Base-by-base conservation (phyloP, 2,329 filamentous ascomycete species). In the Hymenoscyphus occultus region DNA sequence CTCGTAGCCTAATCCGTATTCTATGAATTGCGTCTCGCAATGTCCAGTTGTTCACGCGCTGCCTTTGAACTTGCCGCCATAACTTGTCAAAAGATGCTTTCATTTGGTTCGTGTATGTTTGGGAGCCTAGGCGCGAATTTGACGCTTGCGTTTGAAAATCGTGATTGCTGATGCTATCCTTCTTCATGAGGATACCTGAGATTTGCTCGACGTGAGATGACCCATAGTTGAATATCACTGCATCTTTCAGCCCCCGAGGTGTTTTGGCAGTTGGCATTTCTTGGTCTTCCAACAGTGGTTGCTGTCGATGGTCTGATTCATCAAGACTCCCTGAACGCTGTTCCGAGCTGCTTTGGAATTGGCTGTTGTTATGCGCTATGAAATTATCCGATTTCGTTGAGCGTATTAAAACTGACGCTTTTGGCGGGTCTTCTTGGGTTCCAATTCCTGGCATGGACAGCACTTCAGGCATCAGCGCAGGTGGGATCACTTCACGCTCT, bases 1-100 rank as follows among this genome's bases (percentile, higher is more conserved):
- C 62, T 39, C 65, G 61, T n/a, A 70, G 40, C 3, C 5, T 60
- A 1, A 4, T 42, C 14, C 66, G 61, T n/a, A 62, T 59, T 19
- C 67, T 51, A 35, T 67, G 67, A n/a, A 68, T 59, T 31, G 51
- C 22, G 10, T 65, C 66, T 16, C 65, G 60, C 7, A 69, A 35
- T 31, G 22, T 60, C 60, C 63, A 65, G 28, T 65, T 65, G 2
- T 64, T 56, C 9, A 65, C 32, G 14, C 64, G 56, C 14, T 63
- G 19, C 42, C 40, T 56, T 31, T 28, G 62, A 39, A 64, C 31
- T 65, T 62, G n/a, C 19, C 56, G 35, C 42, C 19, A 42, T 19
- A 58, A 45, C 12, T 19, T 31, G 56, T 64, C 51, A 40, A 31
- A 66, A 32, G 16, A 62, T 61, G 62, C 65, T 57, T n/a, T 58